These are phyloP conservation scores for Rhizopus arrhizus DNA, from an alignment of 371 early-diverging fungal species.

Conservation along the genomic window DNA sequence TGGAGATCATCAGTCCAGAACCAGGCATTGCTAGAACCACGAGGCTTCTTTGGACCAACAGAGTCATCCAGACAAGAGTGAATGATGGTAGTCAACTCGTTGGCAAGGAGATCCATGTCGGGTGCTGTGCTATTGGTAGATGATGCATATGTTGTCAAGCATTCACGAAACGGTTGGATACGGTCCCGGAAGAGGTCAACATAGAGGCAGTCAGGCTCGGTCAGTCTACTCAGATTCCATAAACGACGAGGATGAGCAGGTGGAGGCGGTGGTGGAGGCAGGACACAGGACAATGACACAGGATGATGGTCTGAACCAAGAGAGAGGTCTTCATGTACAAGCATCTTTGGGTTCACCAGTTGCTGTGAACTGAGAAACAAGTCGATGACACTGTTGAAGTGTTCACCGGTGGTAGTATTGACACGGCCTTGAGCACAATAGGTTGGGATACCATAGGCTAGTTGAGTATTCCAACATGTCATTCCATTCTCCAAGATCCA, in stretches of 20 bases:
- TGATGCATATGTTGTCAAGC: neutral
- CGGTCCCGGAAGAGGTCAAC: neutral
- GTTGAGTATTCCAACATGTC: neutral
- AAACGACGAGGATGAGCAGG: slow-evolving; percentile 7
- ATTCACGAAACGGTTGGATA: neutral
- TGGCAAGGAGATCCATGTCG: slow-evolving; percentile 3
- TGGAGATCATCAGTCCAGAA: slow-evolving; percentile 4
- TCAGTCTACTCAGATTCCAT: slow-evolving; percentile 5
- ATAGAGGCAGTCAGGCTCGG: slow-evolving; percentile 2
- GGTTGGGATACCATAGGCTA: neutral
- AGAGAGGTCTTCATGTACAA: neutral
- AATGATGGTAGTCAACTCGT: neutral
- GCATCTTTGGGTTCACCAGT: neutral
- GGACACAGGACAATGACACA: neutral
- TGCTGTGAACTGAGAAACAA: neutral
- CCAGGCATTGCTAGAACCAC: slow-evolving; percentile 1
- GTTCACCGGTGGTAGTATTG: neutral
- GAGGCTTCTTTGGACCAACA: neutral
- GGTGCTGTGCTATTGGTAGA: neutral
- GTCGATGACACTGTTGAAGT: slow-evolving; percentile 3
- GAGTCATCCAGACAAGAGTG: slow-evolving; percentile 8
- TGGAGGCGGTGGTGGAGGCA: neutral
- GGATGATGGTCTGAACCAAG: slow-evolving; percentile 7
- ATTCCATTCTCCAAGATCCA: neutral
- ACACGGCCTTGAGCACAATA: neutral